phyloP scores from a whole-genome alignment of 345 rosid species.

The Corchorus capsularis region DNA sequence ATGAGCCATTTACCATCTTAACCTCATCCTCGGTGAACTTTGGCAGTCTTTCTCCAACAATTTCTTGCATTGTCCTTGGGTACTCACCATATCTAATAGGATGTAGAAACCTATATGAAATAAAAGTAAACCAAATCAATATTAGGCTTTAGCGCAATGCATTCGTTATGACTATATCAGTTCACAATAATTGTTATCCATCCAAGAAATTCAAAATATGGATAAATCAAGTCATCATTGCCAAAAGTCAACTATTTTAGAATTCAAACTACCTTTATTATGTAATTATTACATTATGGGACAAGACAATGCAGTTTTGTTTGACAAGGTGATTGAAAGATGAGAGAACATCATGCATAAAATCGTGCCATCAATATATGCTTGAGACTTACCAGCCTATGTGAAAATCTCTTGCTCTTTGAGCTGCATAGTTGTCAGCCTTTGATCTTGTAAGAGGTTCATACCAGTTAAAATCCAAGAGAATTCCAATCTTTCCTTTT shows the following conservation, averaged over 20 bases:
- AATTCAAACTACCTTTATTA: too few relatives aligned
- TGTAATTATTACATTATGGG: too few relatives aligned
- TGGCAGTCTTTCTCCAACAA: conserved; percentile 52
- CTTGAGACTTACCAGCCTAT: conserved; percentile 54
- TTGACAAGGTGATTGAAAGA: too few relatives aligned
- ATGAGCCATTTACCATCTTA: conserved; percentile 52
- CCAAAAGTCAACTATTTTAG: too few relatives aligned
- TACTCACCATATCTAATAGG: conserved; percentile 72
- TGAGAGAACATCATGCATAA: too few relatives aligned
- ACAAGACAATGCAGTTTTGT: too few relatives aligned
- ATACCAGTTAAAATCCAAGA: conserved; percentile 66
- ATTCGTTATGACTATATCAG: not conserved
- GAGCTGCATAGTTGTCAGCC: conserved; percentile 62
- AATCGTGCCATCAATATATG: not conserved
- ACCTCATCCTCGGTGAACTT: conserved; percentile 41
- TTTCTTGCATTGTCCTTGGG: conserved; percentile 60
- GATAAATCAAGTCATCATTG: not conserved
- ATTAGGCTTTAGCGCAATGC: not conserved
- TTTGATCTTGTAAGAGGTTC: conserved; percentile 58
- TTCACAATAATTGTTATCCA: not conserved
- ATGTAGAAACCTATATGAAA: conserved; percentile 54
- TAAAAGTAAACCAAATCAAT: not conserved
- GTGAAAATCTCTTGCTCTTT: conserved; percentile 75
- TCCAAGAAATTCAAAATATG: not conserved
- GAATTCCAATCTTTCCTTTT: conserved; percentile 62